Evolutionary conservation across 805 yeast species (phyloP), one percentile per base, ranked within the genome.

Genomic region (Candida coleopterorum): DNA sequence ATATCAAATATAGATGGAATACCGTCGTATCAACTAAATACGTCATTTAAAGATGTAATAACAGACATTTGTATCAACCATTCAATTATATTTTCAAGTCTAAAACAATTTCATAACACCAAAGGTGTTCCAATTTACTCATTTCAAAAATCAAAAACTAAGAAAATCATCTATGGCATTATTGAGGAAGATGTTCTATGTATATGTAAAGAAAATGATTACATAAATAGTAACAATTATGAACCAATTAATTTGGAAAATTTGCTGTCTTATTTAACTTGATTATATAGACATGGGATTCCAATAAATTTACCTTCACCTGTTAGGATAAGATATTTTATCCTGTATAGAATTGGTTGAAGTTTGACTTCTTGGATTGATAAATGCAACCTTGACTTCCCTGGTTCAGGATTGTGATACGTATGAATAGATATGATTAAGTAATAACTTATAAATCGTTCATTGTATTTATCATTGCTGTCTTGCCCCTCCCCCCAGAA

Each of bases 121-220:
- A 42, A 48, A 1, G 81, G 79, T 1, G 56, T 62, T 29, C 63
- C 70, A 3, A 49, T 78, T 28, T 75, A 64, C 50, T 11, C 15
- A 3, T 24, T 41, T 9, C 31, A 26, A 4, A 37, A 44, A 22
- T 10, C n/a, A n/a, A 20, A 9, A 11, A 12, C 2, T 25, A 37
- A 31, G 5, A 52, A 48, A 17, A 55, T 46, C 4, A 64, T 68
- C 10, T 68, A 26, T 25, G 64, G 74, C 11, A 85, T 74, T 43
- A 67, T 85, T 6, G 72, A 72, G 24, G 79, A 79, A 30, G 89
- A 86, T 45, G 79, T 85, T 2, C 46, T 87, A 17, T 86, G 77
- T 74, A 50, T 75, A 11, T 22, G 37, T 17, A 32, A 38, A 14
- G 25, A 31, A 10, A 23, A 31, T 9, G 26, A 12, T 5, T 18